Evolutionary conservation across 345 rosid genomes (phyloP), one percentile per base, ranked within the genome.

Genomic region (Euphorbia lathyris): DNA sequence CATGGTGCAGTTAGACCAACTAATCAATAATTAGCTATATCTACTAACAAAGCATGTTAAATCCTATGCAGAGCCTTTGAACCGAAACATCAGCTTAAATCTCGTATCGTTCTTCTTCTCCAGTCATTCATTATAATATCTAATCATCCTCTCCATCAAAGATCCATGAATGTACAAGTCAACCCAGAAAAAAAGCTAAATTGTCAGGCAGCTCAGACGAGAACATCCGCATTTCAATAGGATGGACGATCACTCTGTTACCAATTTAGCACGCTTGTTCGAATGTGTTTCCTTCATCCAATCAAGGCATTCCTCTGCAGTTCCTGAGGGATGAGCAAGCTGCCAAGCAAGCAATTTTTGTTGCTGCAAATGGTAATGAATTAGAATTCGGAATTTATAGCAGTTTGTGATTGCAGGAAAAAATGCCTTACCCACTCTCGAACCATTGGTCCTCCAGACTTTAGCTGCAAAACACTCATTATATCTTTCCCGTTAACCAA

Each of bases 401-500:
- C 0, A 4, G 2, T 25, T 20, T 23, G 9, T 1, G 9, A 19
- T 16, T 9, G 42, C 1, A 66, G 63, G 30, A 66, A 65, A 66
- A 27, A 58, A 58, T 62, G 74, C 38, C 86, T 77, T 78, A 90
- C 96, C 98, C 98, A 93, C 69, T 89, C 97, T 66, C 82, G 85
- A 75, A 93, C 90, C 75, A 86, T 77, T 3, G 90, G 92, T 62
- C 96, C 93, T 72, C 97, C 97, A 2, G 81, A 67, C 64, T 80
- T 83, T 51, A 93, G 92, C 80, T 89, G 92, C 79, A 92, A 75
- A 72, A 88, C 86, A 53, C 72, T 74, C 87, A 92, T 92, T 55
- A 91, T 94, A 30, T 87, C 95, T 76, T 80, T 91, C 50, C 98
- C 98, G 63, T 88, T 88, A 53, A 88, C 87, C 74, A 94, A 76